Conservation (phyloP, 2,329 filamentous ascomycete species). For the Ustulina deusta region DNA sequence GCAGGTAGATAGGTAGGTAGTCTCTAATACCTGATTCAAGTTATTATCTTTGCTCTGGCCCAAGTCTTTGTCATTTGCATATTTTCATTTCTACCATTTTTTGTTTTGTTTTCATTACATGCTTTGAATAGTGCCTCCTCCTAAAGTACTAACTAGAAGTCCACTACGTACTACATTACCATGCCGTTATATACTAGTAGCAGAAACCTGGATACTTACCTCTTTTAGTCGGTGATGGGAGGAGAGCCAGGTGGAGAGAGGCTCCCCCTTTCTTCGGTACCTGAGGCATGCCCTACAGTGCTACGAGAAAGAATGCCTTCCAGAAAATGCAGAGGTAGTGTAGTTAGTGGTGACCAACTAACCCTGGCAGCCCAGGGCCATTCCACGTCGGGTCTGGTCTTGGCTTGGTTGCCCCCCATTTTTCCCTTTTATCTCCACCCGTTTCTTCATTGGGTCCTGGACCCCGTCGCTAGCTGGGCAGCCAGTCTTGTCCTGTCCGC, state of each 20-base stretch:
- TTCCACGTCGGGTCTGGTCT: constrained; percentile 22
- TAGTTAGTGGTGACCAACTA: constrained; percentile 6
- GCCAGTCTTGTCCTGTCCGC: constrained; percentile 26
- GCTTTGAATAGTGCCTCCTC: neutral
- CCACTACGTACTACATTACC: neutral
- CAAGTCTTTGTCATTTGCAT: neutral
- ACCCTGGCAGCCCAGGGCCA: constrained; percentile 15
- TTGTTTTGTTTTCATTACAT: neutral
- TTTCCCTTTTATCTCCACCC: constrained; percentile 31
- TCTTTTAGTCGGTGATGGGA: constrained; percentile 5
- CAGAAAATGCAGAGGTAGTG: neutral
- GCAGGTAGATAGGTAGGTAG: neutral
- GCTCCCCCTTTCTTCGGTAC: constrained; percentile 12
- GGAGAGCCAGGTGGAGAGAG: constrained; percentile 23
- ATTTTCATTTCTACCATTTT: neutral
- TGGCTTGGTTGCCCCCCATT: constrained; percentile 22
- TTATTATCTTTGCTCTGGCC: neutral
- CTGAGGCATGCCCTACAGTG: constrained; percentile 4
- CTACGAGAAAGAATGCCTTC: neutral
- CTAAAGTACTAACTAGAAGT: neutral
- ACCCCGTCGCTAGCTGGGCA: constrained; percentile 25
- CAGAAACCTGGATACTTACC: constrained; percentile 1
- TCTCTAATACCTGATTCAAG: constrained; percentile 4
- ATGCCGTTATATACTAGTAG: neutral
- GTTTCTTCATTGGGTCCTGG: constrained; percentile 32